These are phyloP conservation scores for Ophiostoma ips DNA, from an alignment of 2,329 filamentous ascomycete genomes.

Conservation along the genomic window DNA sequence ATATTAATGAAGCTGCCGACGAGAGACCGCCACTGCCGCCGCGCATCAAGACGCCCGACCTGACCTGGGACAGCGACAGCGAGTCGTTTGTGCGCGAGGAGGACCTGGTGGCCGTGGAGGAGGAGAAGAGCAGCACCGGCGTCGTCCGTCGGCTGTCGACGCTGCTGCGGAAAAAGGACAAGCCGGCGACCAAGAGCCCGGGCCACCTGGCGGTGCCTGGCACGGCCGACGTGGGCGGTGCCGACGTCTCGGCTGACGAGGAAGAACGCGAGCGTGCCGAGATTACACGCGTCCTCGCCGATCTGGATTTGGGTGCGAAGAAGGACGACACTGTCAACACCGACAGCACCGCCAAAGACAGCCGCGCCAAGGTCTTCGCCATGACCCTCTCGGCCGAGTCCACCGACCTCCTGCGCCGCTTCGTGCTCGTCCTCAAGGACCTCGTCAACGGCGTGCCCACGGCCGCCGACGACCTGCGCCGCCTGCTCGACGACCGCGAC, in stretches of 20 bases:
- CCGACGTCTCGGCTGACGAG: constrained; percentile 18
- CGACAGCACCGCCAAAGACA: background rate
- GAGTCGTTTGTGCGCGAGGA: constrained; percentile 21
- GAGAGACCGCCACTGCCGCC: constrained; percentile 41
- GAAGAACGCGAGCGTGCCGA: constrained; percentile 50
- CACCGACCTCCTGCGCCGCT: constrained; percentile 64
- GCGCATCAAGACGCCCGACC: constrained; percentile 34
- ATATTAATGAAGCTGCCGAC: constrained; percentile 18
- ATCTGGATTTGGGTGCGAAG: constrained; percentile 56
- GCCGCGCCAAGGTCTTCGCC: constrained; percentile 25
- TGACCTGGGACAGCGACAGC: constrained; percentile 33
- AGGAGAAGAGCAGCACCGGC: constrained; percentile 17
- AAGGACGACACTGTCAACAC: background rate
- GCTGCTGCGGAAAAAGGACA: constrained; percentile 8
- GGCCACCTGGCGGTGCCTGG: constrained; percentile 24
- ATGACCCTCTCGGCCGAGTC: constrained; percentile 77
- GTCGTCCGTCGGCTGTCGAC: constrained; percentile 10
- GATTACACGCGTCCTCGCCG: constrained; percentile 64
- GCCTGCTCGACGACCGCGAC: constrained; percentile 46
- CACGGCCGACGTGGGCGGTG: constrained; percentile 19
- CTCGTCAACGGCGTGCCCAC: constrained; percentile 85
- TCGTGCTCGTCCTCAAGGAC: constrained; percentile 85
- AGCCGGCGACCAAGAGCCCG: constrained; percentile 15
- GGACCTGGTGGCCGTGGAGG: constrained; percentile 6
- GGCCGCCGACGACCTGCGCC: constrained; percentile 74